These are phyloP conservation scores for Orbilia javanica DNA, from an alignment of 2,329 filamentous ascomycete genomes.

Conservation along the genomic window DNA sequence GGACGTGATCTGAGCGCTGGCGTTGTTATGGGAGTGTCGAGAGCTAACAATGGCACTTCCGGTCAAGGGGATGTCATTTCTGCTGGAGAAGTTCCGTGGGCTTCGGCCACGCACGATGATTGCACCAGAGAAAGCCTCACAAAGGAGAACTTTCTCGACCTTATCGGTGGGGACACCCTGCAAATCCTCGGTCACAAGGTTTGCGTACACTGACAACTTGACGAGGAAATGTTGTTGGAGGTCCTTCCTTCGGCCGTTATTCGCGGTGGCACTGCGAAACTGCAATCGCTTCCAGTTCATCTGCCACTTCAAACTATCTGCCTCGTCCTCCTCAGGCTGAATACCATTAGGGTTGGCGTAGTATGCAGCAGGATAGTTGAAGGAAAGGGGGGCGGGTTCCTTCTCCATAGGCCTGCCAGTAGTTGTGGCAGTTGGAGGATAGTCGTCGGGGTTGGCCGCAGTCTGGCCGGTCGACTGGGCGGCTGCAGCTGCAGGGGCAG, in stretches of 20 bases:
- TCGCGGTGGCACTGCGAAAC: conserved; percentile 94
- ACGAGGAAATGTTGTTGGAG: conserved; percentile 96
- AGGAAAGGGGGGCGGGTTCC: conserved; percentile 76
- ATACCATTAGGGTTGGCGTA: conserved; percentile 65
- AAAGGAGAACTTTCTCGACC: conserved; percentile 77
- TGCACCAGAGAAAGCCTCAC: conserved; percentile 86
- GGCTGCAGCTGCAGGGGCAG: conserved; percentile 76
- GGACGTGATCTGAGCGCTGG: conserved; percentile 46
- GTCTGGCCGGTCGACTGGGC: conserved; percentile 59
- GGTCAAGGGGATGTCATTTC: conserved; percentile 90
- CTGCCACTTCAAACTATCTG: conserved; percentile 88
- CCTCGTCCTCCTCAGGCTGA: conserved; percentile 74
- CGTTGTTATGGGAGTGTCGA: conserved; percentile 47
- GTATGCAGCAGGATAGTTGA: conserved; percentile 75
- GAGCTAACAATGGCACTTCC: conserved; percentile 66
- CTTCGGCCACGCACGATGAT: conserved; percentile 95
- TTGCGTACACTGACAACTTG: conserved; percentile 85
- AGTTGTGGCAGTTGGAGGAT: conserved; percentile 44
- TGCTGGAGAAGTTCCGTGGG: conserved; percentile 91
- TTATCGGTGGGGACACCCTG: conserved; percentile 74
- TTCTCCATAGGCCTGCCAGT: conserved; percentile 71
- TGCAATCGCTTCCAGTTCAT: conserved; percentile 95
- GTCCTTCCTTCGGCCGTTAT: conserved; percentile 94
- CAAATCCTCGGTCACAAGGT: conserved; percentile 67
- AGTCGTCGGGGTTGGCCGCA: conserved; percentile 28